Conservation (phyloP, 805 yeast species). For the Yamadazyma paraphyllophila region DNA sequence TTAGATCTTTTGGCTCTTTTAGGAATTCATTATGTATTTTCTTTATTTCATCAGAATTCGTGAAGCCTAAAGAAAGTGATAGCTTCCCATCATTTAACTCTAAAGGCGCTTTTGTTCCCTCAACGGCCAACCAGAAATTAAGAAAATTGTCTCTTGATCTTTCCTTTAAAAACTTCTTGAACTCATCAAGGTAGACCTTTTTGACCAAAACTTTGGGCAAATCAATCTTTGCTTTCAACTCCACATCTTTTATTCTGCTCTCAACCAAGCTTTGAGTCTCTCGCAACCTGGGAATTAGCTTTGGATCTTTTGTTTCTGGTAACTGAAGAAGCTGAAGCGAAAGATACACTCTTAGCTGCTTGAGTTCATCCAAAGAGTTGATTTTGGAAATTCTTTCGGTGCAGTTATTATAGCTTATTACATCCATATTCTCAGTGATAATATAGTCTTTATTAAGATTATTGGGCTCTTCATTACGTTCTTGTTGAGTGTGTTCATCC, state of each 20-base stretch:
- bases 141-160: slow-evolving; percentile 30
- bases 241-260: slow-evolving; percentile 13
- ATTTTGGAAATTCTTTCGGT: slow-evolving; percentile 13
- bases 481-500: slow-evolving; percentile 52
- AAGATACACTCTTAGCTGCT: slow-evolving; percentile 47
- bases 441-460: slow-evolving; percentile 13
- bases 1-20: neutral
- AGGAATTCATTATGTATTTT: slow-evolving; percentile 28
- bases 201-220: slow-evolving; percentile 46
- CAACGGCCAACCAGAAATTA: slow-evolving; percentile 67
- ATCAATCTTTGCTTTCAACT: slow-evolving; percentile 18
- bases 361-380: slow-evolving; percentile 39
- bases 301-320: slow-evolving; percentile 1
- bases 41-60: slow-evolving; percentile 52
- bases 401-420: slow-evolving; percentile 16
- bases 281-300: slow-evolving; percentile 7
- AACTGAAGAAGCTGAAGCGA: slow-evolving; percentile 45
- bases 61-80: slow-evolving; percentile 38
- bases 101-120: slow-evolving; percentile 69
- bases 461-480: neutral
- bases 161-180: slow-evolving; percentile 20
- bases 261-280: slow-evolving; percentile 14
- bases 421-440: slow-evolving; percentile 16
- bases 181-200: slow-evolving; percentile 38
- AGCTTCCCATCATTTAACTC: slow-evolving; percentile 38